Base-by-base conservation (phyloP, 345 rosid genomes). In the Rhizophora apiculata region DNA sequence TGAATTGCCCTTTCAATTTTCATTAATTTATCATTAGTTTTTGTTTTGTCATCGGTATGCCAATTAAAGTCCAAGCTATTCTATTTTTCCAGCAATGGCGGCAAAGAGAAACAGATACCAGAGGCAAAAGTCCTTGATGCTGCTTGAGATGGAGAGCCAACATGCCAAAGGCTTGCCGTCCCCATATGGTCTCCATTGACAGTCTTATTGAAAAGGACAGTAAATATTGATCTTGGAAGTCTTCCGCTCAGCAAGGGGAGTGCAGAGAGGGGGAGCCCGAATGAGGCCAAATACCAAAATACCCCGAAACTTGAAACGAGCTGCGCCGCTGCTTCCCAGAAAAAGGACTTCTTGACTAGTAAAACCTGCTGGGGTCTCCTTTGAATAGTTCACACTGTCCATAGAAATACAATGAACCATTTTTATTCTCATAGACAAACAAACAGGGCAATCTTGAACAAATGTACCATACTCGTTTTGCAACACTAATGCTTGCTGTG, bases 111-210 rank as follows among this genome's bases (percentile, higher is more conserved):
- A 96, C 81, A 76, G 85, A 70, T 92, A 96, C 68, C 98, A 89
- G 62, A 87, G 99, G 68, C 98, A 96, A 72, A 96, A 96, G 73
- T 96, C 99, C 8, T 56, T 96, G 75, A 92, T 96, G 99, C 84
- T 79, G 74, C 87, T 92, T 10, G 98, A 96, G 85, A 89, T 88
- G 99, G 98, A 92, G 83, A 88, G 98, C 80, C 96, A 96, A 66
- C 99, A 96, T 8, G 98, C 97, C 0, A 92, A 96, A 83, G 98
- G 89, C 71, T 74, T 92, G 78, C 83, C 96, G 18, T 85, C 98
- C 1, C 93, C 95, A 19, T 77, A 82, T 11, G 86, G 86, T 82
- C 86, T 91, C 51, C 84, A 72, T 54, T 89, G 83, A 81, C 70
- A 68, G 49, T 36, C 51, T 36, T 58, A n/a, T 22, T 27, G 27